Conservation (phyloP, 2,329 filamentous ascomycete species). For the Botrytis fabae region DNA sequence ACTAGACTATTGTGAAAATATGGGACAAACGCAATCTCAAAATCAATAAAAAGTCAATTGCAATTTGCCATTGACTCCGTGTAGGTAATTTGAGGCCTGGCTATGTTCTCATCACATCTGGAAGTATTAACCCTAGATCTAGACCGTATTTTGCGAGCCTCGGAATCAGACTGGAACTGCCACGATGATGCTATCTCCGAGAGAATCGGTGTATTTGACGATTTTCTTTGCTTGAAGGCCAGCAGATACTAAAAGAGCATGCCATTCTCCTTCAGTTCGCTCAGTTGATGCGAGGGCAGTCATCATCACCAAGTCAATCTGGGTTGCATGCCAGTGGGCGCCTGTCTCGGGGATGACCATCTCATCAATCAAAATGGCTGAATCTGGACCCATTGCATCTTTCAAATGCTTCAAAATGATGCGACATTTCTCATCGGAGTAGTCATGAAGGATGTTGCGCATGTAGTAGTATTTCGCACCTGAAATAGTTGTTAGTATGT, state of each 20-base stretch:
- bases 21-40: not conserved
- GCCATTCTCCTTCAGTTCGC: conserved; percentile 34
- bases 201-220: conserved; percentile 4
- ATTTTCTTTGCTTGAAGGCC: conserved; percentile 2
- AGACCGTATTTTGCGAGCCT: not conserved
- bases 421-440: conserved; percentile 39
- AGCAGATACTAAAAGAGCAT: not conserved
- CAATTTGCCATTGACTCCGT: not conserved
- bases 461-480: conserved; percentile 42
- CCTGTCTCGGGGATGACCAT: conserved; percentile 44
- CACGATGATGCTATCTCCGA: conserved; percentile 12
- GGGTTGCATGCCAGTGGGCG: conserved; percentile 39
- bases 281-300: conserved; percentile 41
- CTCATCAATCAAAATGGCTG: conserved; percentile 47
- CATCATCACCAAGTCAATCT: conserved; percentile 45
- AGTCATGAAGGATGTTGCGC: conserved; percentile 45
- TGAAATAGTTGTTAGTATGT: not conserved
- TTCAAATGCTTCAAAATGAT: conserved; percentile 21
- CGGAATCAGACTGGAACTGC: not conserved
- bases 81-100: not conserved
- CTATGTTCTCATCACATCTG: not conserved
- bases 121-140: not conserved
- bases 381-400: conserved; percentile 7
- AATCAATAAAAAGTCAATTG: not conserved
- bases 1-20: not conserved